These are phyloP conservation scores for Microstegium vimineum DNA, from an alignment of 176 grass and related monocot genomes.

Conservation along the genomic window DNA sequence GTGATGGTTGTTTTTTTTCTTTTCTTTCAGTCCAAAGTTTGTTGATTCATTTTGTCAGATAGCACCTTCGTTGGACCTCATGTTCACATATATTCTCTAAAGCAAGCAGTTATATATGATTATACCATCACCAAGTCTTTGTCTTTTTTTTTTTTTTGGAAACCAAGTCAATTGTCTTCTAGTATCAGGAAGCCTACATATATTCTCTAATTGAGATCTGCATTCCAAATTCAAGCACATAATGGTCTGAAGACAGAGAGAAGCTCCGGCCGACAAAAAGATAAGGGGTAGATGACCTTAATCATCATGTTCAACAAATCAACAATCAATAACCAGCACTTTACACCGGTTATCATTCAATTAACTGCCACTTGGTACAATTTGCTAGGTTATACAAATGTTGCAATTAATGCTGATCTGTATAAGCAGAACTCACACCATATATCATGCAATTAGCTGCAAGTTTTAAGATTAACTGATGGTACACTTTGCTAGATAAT, in stretches of 20 bases:
- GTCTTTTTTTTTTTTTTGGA: no score
- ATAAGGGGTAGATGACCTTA: background rate
- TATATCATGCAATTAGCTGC: background rate
- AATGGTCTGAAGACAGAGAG: no score
- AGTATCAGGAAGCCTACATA: background rate
- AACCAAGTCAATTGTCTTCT: slow-evolving; percentile 9
- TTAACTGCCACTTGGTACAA: background rate
- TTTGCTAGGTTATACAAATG: background rate
- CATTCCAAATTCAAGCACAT: background rate
- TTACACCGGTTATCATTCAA: background rate
- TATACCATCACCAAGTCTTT: slow-evolving; percentile 28
- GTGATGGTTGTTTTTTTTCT: slow-evolving; percentile 11
- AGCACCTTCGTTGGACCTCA: slow-evolving; percentile 25
- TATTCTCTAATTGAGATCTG: background rate
- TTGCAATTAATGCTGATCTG: background rate
- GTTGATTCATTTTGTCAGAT: slow-evolving; percentile 53
- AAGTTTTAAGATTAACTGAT: background rate
- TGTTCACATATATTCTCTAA: slow-evolving; percentile 33
- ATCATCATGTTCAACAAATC: slow-evolving; percentile 1
- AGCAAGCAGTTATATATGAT: slow-evolving; percentile 22
- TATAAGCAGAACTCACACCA: background rate
- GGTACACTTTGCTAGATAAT: background rate
- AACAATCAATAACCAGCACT: no score
- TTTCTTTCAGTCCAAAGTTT: slow-evolving; percentile 21
- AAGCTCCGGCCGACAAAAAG: background rate